Evolutionary conservation across 2,329 filamentous ascomycete genomes (phyloP), one percentile per base, ranked within the genome.

Genomic region (Colletotrichum lupini): DNA sequence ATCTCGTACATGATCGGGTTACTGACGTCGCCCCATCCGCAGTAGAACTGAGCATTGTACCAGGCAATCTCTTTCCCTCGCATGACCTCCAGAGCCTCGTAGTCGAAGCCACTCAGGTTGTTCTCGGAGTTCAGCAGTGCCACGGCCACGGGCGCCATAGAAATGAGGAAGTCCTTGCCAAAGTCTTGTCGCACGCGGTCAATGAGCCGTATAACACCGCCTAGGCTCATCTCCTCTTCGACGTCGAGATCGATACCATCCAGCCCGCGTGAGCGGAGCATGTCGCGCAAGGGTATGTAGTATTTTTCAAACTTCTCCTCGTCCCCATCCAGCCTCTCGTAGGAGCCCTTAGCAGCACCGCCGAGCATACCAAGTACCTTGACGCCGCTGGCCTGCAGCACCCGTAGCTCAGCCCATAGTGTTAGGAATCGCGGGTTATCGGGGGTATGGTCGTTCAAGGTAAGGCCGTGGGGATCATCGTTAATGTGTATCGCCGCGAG

Each of bases 31-130:
- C 94, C 94, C 92, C 94, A 98, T 1, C 95, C 95, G 79, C 94
- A 97, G 86, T 98, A 98, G 82, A 98, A 97, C 80, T 98, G 95
- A 6, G 92, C 88, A 80, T 98, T 98, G 82, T 98, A 98, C 91
- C 95, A 98, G 3, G 88, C 87, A 32, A 98, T 93, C 56, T 92
- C 88, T 19, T 82, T 82, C 1, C 92, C 92, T 6, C 90, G 87
- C 81, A 90, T 87, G 12, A 88, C 86, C 80, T 97, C 94, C 2
- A 98, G 87, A 12, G 91, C 86, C 57, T 91, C 87, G 82, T 98
- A 98, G 80, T 91, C 89, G 81, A 98, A 98, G 0, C 95, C 95
- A 72, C 92, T 95, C 3, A 97, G 87, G 80, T 94, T 93, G 58
- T 81, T 82, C 26, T 80, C 80, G 28, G 82, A 80, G 75, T 86